Percentiles rank a stretch among this genome's conserved stretches.
Evolutionary conservation across 768 basidiomycete species (phyloP).

Genomic region (Russula olivacea): DNA sequence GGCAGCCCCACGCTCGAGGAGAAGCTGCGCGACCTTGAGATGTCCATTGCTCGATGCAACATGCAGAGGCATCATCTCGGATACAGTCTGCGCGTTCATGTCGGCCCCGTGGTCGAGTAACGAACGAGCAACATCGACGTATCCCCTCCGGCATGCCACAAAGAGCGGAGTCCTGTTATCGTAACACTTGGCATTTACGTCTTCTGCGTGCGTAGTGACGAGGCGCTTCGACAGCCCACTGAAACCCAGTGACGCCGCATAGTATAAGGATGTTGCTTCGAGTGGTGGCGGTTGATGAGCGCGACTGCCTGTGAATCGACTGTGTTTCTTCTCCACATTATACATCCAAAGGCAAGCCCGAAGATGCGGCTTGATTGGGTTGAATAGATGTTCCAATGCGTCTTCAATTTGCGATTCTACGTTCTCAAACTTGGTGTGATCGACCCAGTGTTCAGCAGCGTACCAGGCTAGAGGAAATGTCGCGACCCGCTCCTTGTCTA

Average conservation of each 20-base stretch:
- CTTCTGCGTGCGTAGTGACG: not conserved
- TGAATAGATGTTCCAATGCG: not conserved
- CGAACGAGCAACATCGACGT: not conserved
- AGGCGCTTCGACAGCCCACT: not conserved
- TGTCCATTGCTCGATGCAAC: fast-evolving
- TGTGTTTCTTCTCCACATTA: no score
- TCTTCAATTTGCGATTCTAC: not conserved
- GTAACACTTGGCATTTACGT: not conserved
- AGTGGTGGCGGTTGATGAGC: not conserved
- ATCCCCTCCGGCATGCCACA: not conserved
- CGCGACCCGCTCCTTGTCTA: not conserved
- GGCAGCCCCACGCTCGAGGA: not conserved
- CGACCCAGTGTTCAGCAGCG: not conserved
- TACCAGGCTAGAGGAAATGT: not conserved
- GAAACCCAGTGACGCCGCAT: not conserved
- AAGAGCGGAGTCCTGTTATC: not conserved
- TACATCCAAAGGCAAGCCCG: not conserved
- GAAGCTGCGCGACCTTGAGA: not conserved
- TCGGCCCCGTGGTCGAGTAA: not conserved
- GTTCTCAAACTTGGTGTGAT: no score
- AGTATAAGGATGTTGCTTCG: not conserved
- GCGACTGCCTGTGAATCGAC: no score
- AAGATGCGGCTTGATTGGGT: not conserved
- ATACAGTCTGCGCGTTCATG: not conserved
- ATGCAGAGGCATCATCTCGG: not conserved